Conservation (phyloP, 352 stramenopile genomes). For the Phytopythium kandeliae region DNA sequence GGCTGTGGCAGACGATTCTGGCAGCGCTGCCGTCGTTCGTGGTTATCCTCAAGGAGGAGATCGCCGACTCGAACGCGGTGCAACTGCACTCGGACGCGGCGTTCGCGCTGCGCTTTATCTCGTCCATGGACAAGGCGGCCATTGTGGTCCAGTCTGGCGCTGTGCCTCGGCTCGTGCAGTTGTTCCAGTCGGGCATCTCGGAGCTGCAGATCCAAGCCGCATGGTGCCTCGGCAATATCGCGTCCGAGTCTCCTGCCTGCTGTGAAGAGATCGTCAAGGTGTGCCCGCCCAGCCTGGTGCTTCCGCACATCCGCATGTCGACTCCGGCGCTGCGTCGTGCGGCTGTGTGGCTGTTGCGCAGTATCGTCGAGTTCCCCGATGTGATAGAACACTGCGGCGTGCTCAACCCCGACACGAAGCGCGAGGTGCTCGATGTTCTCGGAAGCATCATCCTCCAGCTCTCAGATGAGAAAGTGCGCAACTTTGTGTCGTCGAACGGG, state of each 20-base stretch:
- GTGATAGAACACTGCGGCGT: slow-evolving; percentile 49
- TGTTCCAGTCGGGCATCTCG: slow-evolving; percentile 84
- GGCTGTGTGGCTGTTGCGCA: slow-evolving; percentile 78
- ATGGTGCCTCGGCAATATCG: slow-evolving; percentile 85
- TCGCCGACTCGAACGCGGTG: slow-evolving; percentile 52
- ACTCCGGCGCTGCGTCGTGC: slow-evolving; percentile 70
- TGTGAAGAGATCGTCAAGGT: slow-evolving; percentile 70
- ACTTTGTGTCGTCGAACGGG: slow-evolving; percentile 47
- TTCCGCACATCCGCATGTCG: slow-evolving; percentile 83
- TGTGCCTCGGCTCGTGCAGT: slow-evolving; percentile 70
- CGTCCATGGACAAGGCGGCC: slow-evolving; percentile 83
- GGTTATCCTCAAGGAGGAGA: slow-evolving; percentile 63
- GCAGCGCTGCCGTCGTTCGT: slow-evolving; percentile 80
- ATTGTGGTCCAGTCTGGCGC: slow-evolving; percentile 68
- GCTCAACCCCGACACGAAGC: slow-evolving; percentile 46
- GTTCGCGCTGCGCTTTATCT: slow-evolving; percentile 84
- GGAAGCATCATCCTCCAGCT: slow-evolving; percentile 74
- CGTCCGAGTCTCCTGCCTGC: slow-evolving; percentile 62
- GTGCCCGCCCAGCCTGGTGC: slow-evolving; percentile 60
- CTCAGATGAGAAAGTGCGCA: slow-evolving; percentile 66
- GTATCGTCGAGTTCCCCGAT: slow-evolving; percentile 79
- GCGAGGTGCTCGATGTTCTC: slow-evolving; percentile 68
- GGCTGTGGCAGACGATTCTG: slow-evolving; percentile 77
- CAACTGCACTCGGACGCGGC: slow-evolving; percentile 82
- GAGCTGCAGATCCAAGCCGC: slow-evolving; percentile 85